Evolutionary conservation across 1,139 yeast genomes (phyloP).

Genomic region (Yamadazyma sp.): DNA sequence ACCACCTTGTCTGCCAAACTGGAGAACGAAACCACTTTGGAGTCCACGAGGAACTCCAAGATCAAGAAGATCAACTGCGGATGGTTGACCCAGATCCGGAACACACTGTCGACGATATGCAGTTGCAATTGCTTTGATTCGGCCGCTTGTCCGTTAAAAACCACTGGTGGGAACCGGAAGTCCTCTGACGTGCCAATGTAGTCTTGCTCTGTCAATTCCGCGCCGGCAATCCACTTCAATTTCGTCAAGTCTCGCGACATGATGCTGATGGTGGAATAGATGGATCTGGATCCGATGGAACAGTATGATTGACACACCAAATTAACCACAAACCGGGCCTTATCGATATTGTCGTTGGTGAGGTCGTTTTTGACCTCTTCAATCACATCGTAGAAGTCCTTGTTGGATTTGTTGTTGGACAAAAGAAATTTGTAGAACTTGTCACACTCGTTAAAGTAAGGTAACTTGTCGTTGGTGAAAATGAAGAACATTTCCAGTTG

Average conservation of each 20-base stretch:
- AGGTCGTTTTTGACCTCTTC: conserved; percentile 32
- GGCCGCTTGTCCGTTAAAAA: conserved; percentile 19
- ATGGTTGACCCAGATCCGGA: conserved; percentile 77
- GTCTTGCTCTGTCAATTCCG: conserved; percentile 26
- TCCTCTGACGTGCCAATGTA: conserved; percentile 27
- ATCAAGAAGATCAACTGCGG: conserved; percentile 80
- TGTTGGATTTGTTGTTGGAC: conserved; percentile 42
- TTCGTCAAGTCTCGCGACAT: conserved; percentile 56
- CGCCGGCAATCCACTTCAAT: conserved; percentile 45
- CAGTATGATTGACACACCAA: conserved; percentile 72
- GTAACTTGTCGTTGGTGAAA: conserved; percentile 37
- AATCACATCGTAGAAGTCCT: conserved; percentile 25
- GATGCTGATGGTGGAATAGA: conserved; percentile 80
- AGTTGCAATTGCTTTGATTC: conserved; percentile 30
- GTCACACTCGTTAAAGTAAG: conserved; percentile 37
- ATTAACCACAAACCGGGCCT: conserved; percentile 53
- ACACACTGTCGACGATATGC: conserved; percentile 61
- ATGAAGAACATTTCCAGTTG: conserved; percentile 44
- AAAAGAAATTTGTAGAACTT: conserved; percentile 44
- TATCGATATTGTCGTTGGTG: conserved; percentile 26
- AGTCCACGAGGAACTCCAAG: conserved; percentile 60
- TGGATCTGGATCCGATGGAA: conserved; percentile 83
- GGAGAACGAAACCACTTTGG: conserved; percentile 44
- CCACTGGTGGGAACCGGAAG: conserved; percentile 35
- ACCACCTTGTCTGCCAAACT: conserved; percentile 47